phyloP scores from a whole-genome alignment of 164 flowering plant genomes.

The Pachysandra terminalis region DNA sequence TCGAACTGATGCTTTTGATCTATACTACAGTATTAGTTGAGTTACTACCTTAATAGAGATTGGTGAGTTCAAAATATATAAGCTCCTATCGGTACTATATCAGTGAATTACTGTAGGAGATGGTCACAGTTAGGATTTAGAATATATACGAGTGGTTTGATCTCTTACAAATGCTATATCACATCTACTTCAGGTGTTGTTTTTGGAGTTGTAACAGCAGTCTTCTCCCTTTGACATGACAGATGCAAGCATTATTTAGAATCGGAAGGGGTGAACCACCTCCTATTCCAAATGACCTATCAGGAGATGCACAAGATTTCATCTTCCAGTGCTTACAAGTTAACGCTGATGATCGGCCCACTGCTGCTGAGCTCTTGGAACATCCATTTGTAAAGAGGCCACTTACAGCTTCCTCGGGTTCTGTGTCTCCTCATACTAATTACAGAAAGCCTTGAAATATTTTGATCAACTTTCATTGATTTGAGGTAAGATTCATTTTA shows the following conservation, averaged over 20 bases:
- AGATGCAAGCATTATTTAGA: slow-evolving; percentile 72
- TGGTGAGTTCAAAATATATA: too few species aligned
- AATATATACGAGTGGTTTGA: too few species aligned
- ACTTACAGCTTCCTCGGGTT: slow-evolving; percentile 30
- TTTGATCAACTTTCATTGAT: background rate
- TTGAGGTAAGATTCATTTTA: slow-evolving; percentile 20
- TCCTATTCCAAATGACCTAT: slow-evolving; percentile 54
- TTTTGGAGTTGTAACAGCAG: background rate
- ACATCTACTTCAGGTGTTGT: background rate
- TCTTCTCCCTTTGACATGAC: slow-evolving; percentile 16
- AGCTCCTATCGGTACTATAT: too few species aligned
- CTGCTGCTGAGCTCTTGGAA: slow-evolving; percentile 70
- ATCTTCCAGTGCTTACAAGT: slow-evolving; percentile 62
- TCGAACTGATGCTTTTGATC: too few species aligned
- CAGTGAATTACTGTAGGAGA: too few species aligned
- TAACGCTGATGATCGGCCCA: slow-evolving; percentile 63
- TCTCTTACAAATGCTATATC: background rate
- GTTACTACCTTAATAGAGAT: too few species aligned
- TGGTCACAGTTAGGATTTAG: too few species aligned
- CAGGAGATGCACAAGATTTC: slow-evolving; percentile 69
- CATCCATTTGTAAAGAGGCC: slow-evolving; percentile 72
- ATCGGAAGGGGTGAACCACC: slow-evolving; percentile 79
- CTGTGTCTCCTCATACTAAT: slow-evolving; percentile 31
- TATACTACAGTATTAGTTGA: too few species aligned
- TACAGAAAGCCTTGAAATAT: slow-evolving; percentile 14